Conservation (phyloP, 176 grass and related monocot genomes). For the Eleusine coracana region DNA sequence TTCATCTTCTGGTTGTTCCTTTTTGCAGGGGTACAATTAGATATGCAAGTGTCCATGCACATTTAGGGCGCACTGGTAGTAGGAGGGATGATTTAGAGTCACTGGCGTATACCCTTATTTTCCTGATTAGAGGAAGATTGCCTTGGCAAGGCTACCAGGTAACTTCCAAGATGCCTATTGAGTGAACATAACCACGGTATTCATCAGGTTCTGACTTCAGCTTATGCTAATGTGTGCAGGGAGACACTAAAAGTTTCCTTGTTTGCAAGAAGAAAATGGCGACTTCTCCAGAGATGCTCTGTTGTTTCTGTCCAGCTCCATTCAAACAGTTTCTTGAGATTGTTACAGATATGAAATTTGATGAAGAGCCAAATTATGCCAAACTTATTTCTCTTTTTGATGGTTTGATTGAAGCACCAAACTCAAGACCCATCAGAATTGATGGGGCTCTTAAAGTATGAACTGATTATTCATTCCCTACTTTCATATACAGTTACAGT, state of each 20-base stretch:
- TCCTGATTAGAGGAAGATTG: constrained; percentile 88
- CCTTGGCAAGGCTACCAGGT: constrained; percentile 99
- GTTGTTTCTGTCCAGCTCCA: constrained; percentile 84
- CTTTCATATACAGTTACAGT: constrained; percentile 35
- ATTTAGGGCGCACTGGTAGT: constrained; percentile 93
- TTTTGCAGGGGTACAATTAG: constrained; percentile 86
- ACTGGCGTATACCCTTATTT: constrained; percentile 91
- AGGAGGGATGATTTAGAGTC: constrained; percentile 97
- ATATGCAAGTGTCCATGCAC: constrained; percentile 94
- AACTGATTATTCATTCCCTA: not conserved
- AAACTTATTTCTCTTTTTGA: constrained; percentile 92
- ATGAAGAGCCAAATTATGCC: constrained; percentile 92
- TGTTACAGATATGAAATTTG: constrained; percentile 94
- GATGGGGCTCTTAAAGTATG: constrained; percentile 94
- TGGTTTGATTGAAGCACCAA: constrained; percentile 71
- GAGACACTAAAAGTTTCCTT: constrained; percentile 94
- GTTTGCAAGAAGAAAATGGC: constrained; percentile 99
- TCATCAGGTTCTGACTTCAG: not conserved
- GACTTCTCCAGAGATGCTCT: constrained; percentile 72
- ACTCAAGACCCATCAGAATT: constrained; percentile 82
- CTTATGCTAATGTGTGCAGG: constrained; percentile 60
- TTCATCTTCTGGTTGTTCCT: constrained; percentile 26
- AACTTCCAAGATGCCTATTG: constrained; percentile 27
- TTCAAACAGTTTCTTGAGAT: constrained; percentile 91
- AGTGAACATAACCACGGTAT: constrained; percentile 22